phyloP scores from a whole-genome alignment of 768 basidiomycete species.

The Wakefieldia striispora region DNA sequence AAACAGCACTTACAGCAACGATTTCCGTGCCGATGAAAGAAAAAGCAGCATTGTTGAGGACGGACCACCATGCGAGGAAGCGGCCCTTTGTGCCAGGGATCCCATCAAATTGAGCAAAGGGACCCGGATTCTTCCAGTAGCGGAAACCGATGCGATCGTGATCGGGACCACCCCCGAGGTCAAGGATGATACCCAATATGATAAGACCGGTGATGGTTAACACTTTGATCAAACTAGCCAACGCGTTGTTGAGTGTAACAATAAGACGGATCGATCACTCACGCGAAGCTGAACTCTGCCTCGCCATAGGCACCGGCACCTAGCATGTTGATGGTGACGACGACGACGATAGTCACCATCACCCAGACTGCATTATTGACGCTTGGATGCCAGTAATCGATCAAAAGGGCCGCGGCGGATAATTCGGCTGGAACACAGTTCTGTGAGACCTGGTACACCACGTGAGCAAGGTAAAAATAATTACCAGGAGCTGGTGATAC shows the following conservation, averaged over 20 bases:
- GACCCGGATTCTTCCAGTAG: slow-evolving; percentile 88
- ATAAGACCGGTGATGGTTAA: slow-evolving; percentile 74
- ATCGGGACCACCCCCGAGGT: slow-evolving; percentile 85
- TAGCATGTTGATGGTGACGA: slow-evolving; percentile 70
- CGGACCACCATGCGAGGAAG: slow-evolving; percentile 72
- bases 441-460: background rate
- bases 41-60: slow-evolving; percentile 87
- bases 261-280: background rate
- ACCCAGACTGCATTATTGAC: slow-evolving; percentile 79
- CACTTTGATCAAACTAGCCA: slow-evolving; percentile 76
- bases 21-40: slow-evolving; percentile 94
- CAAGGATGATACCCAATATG: slow-evolving; percentile 70
- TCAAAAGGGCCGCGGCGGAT: slow-evolving; percentile 60
- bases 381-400: slow-evolving; percentile 64
- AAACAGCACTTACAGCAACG: slow-evolving; percentile 63
- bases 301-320: slow-evolving; percentile 82
- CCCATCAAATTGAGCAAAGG: slow-evolving; percentile 69
- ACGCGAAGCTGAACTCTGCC: slow-evolving; percentile 85
- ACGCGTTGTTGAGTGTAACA: background rate
- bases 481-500: slow-evolving; percentile 24
- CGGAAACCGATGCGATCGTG: slow-evolving; percentile 61
- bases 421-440: slow-evolving; percentile 25
- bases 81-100: slow-evolving; percentile 70
- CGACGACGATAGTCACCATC: slow-evolving; percentile 69
- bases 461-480: background rate